A percentile compares a stretch with the other conserved stretches of the same genome.
These are phyloP conservation scores for Cinnamomum micranthum DNA, from an alignment of 164 flowering plant species.

Conservation along the genomic window DNA sequence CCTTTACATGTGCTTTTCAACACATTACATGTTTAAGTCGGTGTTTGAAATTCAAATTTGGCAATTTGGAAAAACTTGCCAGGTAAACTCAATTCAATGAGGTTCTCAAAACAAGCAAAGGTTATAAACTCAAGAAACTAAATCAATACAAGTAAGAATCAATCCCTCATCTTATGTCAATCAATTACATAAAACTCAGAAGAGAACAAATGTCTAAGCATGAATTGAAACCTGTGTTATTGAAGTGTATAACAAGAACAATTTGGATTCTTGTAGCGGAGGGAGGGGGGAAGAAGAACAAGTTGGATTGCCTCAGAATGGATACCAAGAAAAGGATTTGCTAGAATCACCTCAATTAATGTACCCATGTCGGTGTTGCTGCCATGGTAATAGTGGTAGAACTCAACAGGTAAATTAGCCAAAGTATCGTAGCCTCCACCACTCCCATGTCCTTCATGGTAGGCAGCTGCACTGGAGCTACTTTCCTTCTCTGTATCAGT, in stretches of 20 bases:
- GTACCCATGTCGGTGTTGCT: conserved; percentile 90
- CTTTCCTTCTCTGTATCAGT: conserved; percentile 15
- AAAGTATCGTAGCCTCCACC: conserved; percentile 45
- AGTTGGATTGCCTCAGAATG: neutral
- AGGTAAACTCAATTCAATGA: too few species aligned
- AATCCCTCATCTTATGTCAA: neutral
- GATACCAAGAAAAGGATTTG: neutral
- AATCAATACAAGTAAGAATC: neutral
- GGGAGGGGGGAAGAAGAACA: neutral
- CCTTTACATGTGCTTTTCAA: too few species aligned
- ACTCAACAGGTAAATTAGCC: conserved; percentile 68
- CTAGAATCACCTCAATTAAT: conserved; percentile 69
- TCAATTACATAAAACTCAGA: neutral
- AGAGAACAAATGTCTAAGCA: neutral
- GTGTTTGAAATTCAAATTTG: too few species aligned
- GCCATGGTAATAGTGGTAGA: conserved; percentile 95
- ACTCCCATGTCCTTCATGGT: conserved; percentile 27
- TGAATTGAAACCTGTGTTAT: neutral
- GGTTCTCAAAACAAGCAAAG: neutral
- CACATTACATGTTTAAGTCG: too few species aligned
- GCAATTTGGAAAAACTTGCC: too few species aligned
- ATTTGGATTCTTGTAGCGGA: neutral
- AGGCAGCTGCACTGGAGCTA: conserved; percentile 13
- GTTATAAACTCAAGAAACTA: neutral
- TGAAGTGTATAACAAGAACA: neutral